Evolutionary conservation across 176 grass and related monocot genomes (phyloP), one percentile per base, ranked within the genome.

Genomic region (Avena eriantha): DNA sequence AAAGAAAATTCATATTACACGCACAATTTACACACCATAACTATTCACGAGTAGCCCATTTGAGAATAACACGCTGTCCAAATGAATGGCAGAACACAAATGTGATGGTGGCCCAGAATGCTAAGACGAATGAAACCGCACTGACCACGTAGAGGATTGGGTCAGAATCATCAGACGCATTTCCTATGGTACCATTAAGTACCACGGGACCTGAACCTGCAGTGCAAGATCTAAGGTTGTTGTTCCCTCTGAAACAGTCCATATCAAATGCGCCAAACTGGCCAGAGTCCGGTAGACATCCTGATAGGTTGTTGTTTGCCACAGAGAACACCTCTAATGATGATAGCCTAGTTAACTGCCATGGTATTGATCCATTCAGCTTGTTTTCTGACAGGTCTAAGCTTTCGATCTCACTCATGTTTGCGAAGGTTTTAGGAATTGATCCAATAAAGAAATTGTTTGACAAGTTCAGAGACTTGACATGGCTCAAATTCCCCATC

Each of bases 301-400:
- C 88, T 0, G 88, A 86, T 57, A 90, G 77, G 55, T 90, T 77
- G n/a, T 86, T 82, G n/a, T 82, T 60, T 29, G 88, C 88, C 19
- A 90, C 86, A 21, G 69, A 87, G 78, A 87, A 87, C 19, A 29
- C 60, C 14, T 24, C 10, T 47, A 47, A 47, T 47, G 51, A 74
- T 3, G 49, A 80, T 2, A 87, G 26, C 12, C 22, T 24, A 8
- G 69, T 81, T 4, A 72, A 26, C 36, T 85, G 68, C 79, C 66
- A 16, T 4, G 76, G 82, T 85, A 89, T 81, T 11, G 0, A 5
- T 10, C 88, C 83, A 19, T 36, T 90, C 58, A 90, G 12, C 4
- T 7, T 19, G 9, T 89, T 90, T 59, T 77, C 8, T 6, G 88
- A 90, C 1, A 90, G 33, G n/a, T 90, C 88, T 13, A 90, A 82